Evolutionary conservation across 169 alveolate species (phyloP), one percentile per base, ranked within the genome.

Genomic region (Eimeria tenella): DNA sequence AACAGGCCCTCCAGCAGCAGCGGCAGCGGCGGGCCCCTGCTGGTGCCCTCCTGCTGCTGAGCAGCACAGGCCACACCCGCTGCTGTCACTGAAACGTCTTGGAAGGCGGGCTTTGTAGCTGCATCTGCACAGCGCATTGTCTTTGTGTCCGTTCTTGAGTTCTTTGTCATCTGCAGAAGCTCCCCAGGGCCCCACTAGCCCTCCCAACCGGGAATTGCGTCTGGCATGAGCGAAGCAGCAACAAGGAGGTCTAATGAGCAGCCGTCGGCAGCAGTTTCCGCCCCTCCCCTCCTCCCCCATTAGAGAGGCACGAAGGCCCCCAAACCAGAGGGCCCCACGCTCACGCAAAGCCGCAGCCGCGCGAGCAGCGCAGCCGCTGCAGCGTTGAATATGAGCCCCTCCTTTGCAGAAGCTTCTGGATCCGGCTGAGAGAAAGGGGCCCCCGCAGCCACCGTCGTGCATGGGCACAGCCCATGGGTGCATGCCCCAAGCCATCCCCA

Each of bases 181-280:
- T n/a, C 79, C 50, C 79, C 79, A 68, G 10, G 49, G 79, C 79
- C 49, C 79, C 49, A 10, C 53, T 9, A 10, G 56, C 89, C 55
- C 86, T 17, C 68, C 58, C 10, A 1, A 9, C 68, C 50, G 62
- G 10, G 89, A 21, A 53, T 74, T 52, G 21, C 60, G 21, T 52
- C 79, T 21, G 49, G 15, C 9, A 63, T 60, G 86, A 21, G 49
- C 10, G 62, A 8, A 49, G 31, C 89, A 53, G 73, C 89, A 15
- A 71, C 89, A 81, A 23, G 5, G 11, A n/a, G 42, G 52, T 55
- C 21, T 52, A 7, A 17, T n/a, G 15, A 81, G 52, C 50, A 56
- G 65, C 23, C 89, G 65, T 5, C 89, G n/a, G 71, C 89, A 81
- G 89, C 89, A 81, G n/a, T 21, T 71, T n/a, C 21, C 73, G n/a